Evolutionary conservation across 2,329 filamentous ascomycete genomes (phyloP), one percentile per base, ranked within the genome.

Genomic region (Colletotrichum kahawae): DNA sequence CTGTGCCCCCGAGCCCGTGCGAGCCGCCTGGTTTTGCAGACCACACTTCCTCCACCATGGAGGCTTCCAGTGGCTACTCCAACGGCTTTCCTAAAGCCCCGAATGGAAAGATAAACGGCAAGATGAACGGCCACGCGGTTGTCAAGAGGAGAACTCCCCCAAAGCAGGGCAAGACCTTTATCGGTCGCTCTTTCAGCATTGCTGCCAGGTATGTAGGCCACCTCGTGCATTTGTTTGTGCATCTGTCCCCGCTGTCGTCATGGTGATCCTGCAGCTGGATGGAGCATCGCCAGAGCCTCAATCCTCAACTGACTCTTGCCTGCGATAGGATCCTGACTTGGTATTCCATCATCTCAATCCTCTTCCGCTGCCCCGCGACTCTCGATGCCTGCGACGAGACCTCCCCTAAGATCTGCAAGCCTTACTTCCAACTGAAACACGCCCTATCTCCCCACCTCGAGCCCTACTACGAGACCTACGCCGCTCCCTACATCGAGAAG

Each of bases 381-480:
- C 85, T 93, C 75, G 90, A 93, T 33, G 89, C 91, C 31, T 91
- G 97, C 80, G 90, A 91, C 79, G 91, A 93, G 31, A 85, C 89
- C 34, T 94, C 95, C 2, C 94, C 96, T 1, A 89, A 87, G 77
- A 90, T 98, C 76, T 99, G 97, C 90, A 93, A 93, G 81, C 93
- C 94, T 12, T 98, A 98, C 89, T 89, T 93, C 86, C 85, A 92
- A 85, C 79, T 92, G 87, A 87, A 92, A 88, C 84, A 89, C 24
- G 81, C 86, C 72, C 87, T 96, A 75, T 85, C 91, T 31, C 97
- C 97, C 5, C 93, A 96, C 83, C 81, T 97, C 36, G 89, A 93
- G 79, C 96, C 96, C 4, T 98, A 97, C 85, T 98, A 98, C 84
- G 87, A 96, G 78, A 84, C 91, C 73, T 98, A 98, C 81, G 93